Evolutionary conservation across 2,329 filamentous ascomycete species (phyloP), one percentile per base, ranked within the genome.

Genomic region (Hyphodiscus sp.): DNA sequence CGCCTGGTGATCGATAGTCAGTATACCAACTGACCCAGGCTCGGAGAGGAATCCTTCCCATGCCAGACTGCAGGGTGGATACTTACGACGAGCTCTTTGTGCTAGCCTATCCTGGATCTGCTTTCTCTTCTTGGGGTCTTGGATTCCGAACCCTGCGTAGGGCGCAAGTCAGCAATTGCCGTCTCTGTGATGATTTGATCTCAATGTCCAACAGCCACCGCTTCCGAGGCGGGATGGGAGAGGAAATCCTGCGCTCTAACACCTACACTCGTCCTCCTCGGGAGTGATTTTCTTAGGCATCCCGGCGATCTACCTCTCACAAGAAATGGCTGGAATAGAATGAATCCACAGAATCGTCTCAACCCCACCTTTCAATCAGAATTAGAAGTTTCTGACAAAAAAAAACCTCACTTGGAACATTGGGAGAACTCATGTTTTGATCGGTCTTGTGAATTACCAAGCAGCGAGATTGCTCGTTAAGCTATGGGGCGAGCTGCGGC

Each of bases 21-120:
- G 33, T n/a, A 13, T n/a, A 13, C 13, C 11, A 38, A 38, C 13
- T 15, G 33, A 4, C 11, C 5, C 16, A 38, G 2, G 13, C 13
- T 38, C 33, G 33, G 11, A 38, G 33, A 33, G 16, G 19, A 38
- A 19, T 15, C 16, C n/a, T 41, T 18, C 2, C 19, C 11, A 16
- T 43, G 18, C 16, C 18, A 47, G 33, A 26, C 20, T 4, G 4
- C 11, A 15, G 33, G 13, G 2, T 15, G 4, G 33, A 29, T n/a
- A 58, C 59, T 30, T 50, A 61, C 59, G 58, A 38, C 59, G 52
- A 2, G 59, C 56, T 50, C 59, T 52, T 26, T 61, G 59, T 9
- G 59, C 59, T 20, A 61, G 45, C 18, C 58, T 49, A 19, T 61
- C 58, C 43, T 61, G 59, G n/a, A 61, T 61, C 33, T 58, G 52